Conservation (phyloP, 1,284 basidiomycete species). For the Sphagnurus paluster region DNA sequence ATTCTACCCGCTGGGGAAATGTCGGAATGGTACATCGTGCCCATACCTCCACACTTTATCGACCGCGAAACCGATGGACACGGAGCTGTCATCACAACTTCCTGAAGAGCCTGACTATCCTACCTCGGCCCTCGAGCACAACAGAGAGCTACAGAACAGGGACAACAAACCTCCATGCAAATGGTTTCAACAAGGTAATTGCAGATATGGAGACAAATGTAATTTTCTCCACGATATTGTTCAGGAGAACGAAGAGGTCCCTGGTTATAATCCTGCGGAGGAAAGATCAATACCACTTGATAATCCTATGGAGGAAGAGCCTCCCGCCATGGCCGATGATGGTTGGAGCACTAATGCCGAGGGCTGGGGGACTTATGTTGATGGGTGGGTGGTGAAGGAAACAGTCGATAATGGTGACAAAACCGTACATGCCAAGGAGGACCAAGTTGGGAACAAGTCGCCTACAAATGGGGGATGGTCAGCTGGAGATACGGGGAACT, state of each 20-base stretch:
- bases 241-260: neutral
- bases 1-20: constrained; percentile 36
- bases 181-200: constrained; percentile 17
- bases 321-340: neutral
- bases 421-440: neutral
- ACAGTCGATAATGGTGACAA: constrained; percentile 1
- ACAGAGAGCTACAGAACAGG: too few species aligned
- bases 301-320: neutral
- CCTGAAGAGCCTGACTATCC: constrained; percentile 9
- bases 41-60: constrained; percentile 33
- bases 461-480: neutral
- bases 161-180: constrained; percentile 7
- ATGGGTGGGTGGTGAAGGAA: constrained; percentile 8
- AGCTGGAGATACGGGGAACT: too few species aligned
- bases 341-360: constrained; percentile 5
- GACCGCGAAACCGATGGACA: constrained; percentile 1
- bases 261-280: too few species aligned
- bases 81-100: neutral
- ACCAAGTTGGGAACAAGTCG: neutral
- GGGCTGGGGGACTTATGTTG: constrained; percentile 13
- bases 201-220: constrained; percentile 23
- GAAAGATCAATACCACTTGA: too few species aligned
- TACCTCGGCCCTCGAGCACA: constrained; percentile 3
- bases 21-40: constrained; percentile 39
- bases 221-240: constrained; percentile 21